These are phyloP conservation scores for Cordyceps militaris DNA, from an alignment of 2,329 filamentous ascomycete species.

Conservation along the genomic window DNA sequence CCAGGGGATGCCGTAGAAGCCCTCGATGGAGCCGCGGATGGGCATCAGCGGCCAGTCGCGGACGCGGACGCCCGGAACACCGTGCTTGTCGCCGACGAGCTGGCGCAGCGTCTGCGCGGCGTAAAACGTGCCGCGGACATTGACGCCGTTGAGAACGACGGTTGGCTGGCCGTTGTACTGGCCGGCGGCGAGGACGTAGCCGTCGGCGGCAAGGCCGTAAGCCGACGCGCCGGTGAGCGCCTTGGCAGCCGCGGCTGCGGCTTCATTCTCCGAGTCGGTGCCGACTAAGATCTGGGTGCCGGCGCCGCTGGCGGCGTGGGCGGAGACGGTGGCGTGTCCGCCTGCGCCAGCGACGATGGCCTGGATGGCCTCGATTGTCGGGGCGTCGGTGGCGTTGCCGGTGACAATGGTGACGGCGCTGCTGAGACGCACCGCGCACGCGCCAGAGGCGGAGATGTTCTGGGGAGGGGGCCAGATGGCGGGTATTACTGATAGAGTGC, in stretches of 20 bases:
- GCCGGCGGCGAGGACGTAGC: constrained; percentile 14
- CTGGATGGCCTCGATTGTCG: constrained; percentile 9
- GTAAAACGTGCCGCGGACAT: constrained; percentile 15
- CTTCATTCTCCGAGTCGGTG: constrained; percentile 8
- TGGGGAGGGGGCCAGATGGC: constrained; percentile 14
- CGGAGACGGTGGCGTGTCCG: constrained; percentile 7
- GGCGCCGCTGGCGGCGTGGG: not conserved
- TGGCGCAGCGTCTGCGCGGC: constrained; percentile 15
- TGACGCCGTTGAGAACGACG: constrained; percentile 15
- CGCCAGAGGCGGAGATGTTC: constrained; percentile 7
- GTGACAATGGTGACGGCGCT: constrained; percentile 13
- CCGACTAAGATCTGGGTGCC: constrained; percentile 13
- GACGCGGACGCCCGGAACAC: constrained; percentile 12
- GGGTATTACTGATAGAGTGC: not conserved
- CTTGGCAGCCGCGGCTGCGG: constrained; percentile 13
- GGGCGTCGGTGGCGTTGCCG: constrained; percentile 12
- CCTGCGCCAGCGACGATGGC: constrained; percentile 11
- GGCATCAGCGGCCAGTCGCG: constrained; percentile 17
- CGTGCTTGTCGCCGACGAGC: constrained; percentile 1
- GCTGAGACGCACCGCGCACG: constrained; percentile 6
- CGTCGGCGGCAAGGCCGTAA: constrained; percentile 9
- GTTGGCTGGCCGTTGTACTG: constrained; percentile 7
- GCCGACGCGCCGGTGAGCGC: constrained; percentile 12
- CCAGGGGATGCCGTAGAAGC: constrained; percentile 18
- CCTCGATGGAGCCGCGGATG: constrained; percentile 16